Evolutionary conservation across 441 rosid species (phyloP).

Genomic region (Populus trichocarpa): DNA sequence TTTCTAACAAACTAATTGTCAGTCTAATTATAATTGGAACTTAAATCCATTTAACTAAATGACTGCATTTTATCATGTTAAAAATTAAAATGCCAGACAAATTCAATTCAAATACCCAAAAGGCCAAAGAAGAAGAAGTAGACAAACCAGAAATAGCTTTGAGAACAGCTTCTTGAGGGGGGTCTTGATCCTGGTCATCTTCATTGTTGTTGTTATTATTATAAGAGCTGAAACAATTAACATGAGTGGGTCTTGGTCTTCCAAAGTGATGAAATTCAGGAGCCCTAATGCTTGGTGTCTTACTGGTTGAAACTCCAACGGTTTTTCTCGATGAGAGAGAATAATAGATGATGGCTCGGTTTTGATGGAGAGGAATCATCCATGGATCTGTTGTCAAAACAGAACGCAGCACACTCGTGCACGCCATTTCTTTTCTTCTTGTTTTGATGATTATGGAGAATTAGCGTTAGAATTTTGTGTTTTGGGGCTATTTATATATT

Average conservation of each 20-base stretch:
- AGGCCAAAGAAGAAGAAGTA: background rate
- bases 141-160: conserved; percentile 82
- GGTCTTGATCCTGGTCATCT: conserved; percentile 69
- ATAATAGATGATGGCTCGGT: conserved; percentile 21
- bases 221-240: conserved; percentile 39
- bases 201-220: conserved; percentile 6
- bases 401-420: conserved; percentile 55
- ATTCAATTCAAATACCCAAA: too few relatives aligned
- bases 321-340: conserved; percentile 23
- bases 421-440: conserved; percentile 48
- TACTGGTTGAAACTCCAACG: conserved; percentile 19
- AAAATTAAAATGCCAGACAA: too few relatives aligned
- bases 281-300: conserved; percentile 32
- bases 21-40: background rate
- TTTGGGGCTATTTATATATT: background rate
- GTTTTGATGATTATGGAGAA: background rate
- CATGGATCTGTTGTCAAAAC: conserved; percentile 53
- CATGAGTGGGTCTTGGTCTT: conserved; percentile 21
- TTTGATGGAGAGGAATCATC: conserved; percentile 31
- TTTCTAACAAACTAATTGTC: background rate
- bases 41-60: background rate
- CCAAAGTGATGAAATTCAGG: conserved; percentile 26
- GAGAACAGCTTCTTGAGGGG: conserved; percentile 94
- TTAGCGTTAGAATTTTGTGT: background rate
- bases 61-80: background rate